Evolutionary conservation across 345 rosid species (phyloP).

Genomic region (Populus simonii): DNA sequence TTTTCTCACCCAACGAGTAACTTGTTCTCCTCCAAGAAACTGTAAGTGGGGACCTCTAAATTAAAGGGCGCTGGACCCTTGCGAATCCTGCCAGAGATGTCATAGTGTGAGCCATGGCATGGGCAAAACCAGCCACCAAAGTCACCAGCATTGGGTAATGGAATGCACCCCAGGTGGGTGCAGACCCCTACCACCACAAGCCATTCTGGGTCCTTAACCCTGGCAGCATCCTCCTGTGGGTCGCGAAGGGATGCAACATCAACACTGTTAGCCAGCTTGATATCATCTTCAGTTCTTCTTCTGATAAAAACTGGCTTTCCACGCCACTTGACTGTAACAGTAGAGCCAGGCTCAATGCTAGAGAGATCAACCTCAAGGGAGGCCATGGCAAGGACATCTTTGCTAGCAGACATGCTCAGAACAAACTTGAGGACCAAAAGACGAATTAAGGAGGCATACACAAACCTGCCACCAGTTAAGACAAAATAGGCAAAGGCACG

Average conservation of each 20-base stretch:
- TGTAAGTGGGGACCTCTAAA: conserved; percentile 85
- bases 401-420: conserved; percentile 94
- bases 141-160: conserved; percentile 95
- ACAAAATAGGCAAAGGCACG: conserved; percentile 96
- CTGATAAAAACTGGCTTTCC: conserved; percentile 97
- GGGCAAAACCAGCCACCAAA: conserved; percentile 98
- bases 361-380: conserved; percentile 92
- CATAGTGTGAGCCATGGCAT: conserved; percentile 94
- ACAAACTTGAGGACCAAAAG: conserved; percentile 78
- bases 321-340: conserved; percentile 96
- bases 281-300: conserved; percentile 85
- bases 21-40: conserved; percentile 84
- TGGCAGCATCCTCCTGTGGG: conserved; percentile 67
- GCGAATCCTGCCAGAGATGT: conserved; percentile 86
- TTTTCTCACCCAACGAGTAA: conserved; percentile 75
- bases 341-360: conserved; percentile 78
- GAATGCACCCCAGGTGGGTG: conserved; percentile 96
- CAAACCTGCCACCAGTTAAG: conserved; percentile 85
- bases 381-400: conserved; percentile 91
- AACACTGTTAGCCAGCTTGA: conserved; percentile 80
- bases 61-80: conserved; percentile 96
- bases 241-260: conserved; percentile 77
- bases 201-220: conserved; percentile 96
- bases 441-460: conserved; percentile 76
- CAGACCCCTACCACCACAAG: conserved; percentile 85